Evolutionary conservation across 2,329 filamentous ascomycete genomes (phyloP).

Genomic region (Atkinsonella texensis): DNA sequence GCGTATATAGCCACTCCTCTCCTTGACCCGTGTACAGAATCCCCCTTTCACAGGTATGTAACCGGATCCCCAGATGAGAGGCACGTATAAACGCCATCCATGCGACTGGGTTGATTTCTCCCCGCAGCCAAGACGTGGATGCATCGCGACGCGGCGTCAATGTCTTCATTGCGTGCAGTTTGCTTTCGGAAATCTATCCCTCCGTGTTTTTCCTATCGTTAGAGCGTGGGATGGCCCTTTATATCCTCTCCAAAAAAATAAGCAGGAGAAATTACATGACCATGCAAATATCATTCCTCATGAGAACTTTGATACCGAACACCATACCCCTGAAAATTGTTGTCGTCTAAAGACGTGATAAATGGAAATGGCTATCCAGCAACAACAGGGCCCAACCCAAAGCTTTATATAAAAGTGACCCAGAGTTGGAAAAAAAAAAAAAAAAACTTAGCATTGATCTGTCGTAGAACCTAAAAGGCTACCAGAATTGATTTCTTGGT

Average conservation of each 20-base stretch:
- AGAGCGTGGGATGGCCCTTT: neutral
- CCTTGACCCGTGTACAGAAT: neutral
- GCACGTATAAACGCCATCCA: neutral
- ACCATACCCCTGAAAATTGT: conserved; percentile 5
- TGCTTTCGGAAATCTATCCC: neutral
- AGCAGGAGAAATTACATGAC: neutral
- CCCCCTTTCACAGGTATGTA: neutral
- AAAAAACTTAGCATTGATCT: too few species aligned
- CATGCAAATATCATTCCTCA: neutral
- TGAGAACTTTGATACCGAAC: conserved; percentile 5
- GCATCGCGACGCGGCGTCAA: neutral
- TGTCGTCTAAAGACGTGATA: neutral
- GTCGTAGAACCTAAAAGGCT: conserved; percentile 7
- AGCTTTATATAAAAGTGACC: neutral
- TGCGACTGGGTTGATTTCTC: neutral
- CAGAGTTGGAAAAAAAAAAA: conserved; percentile 1
- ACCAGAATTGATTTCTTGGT: neutral
- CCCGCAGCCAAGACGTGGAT: neutral
- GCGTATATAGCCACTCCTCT: neutral
- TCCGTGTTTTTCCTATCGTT: neutral
- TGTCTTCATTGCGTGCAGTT: neutral
- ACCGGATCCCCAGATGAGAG: neutral
- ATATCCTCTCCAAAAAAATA: conserved; percentile 2
- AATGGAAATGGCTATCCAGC: neutral
- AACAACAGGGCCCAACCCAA: neutral